A percentile compares a stretch with the other conserved stretches of the same genome.
These are phyloP conservation scores for Globisporangium takayamanum DNA, from an alignment of 352 stramenopile genomes.

Conservation along the genomic window DNA sequence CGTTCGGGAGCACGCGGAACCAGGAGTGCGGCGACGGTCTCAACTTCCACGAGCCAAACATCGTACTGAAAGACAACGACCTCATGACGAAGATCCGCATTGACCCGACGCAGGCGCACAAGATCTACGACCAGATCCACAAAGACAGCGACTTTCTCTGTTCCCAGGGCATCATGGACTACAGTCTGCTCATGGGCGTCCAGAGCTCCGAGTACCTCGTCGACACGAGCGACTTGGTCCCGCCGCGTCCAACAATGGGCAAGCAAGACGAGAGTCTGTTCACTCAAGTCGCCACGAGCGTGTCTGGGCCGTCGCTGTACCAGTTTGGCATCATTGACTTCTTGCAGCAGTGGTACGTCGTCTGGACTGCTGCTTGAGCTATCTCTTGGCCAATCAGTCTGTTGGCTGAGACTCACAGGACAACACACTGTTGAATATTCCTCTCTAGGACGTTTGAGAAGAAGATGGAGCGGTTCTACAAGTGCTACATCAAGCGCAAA, in stretches of 20 bases:
- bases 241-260: slow-evolving; percentile 15
- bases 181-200: slow-evolving; percentile 88
- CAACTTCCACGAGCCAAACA: slow-evolving; percentile 87
- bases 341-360: slow-evolving; percentile 81
- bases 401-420: not conserved
- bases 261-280: slow-evolving; percentile 57
- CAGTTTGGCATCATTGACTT: slow-evolving; percentile 92
- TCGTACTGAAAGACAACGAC: slow-evolving; percentile 87
- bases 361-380: not conserved
- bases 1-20: slow-evolving; percentile 80
- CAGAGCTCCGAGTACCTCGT: slow-evolving; percentile 88
- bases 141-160: slow-evolving; percentile 87
- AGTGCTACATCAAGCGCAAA: slow-evolving; percentile 83
- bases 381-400: not conserved
- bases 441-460: slow-evolving; percentile 80
- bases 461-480: slow-evolving; percentile 89
- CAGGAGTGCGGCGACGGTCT: slow-evolving; percentile 78
- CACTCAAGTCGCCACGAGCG: slow-evolving; percentile 78
- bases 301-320: slow-evolving; percentile 84
- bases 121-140: slow-evolving; percentile 86
- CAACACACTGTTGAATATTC: not conserved
- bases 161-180: slow-evolving; percentile 90
- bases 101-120: slow-evolving; percentile 60
- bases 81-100: slow-evolving; percentile 88
- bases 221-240: slow-evolving; percentile 61